Conservation (phyloP, 2,329 filamentous ascomycete genomes). For the Fusarium pilosicola region DNA sequence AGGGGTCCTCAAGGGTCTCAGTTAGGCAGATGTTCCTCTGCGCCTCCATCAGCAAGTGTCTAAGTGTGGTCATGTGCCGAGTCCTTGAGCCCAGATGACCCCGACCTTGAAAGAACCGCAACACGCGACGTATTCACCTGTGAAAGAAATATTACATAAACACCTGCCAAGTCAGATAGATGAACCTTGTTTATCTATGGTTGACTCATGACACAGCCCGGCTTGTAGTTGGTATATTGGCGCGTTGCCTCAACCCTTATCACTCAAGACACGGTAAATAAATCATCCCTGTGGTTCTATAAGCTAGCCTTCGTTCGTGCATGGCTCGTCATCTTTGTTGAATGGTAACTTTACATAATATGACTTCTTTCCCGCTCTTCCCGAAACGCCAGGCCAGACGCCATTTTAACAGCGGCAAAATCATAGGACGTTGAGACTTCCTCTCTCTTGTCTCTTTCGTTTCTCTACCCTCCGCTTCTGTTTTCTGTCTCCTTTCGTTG, state of each 20-base stretch:
- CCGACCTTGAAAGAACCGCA: conserved; percentile 1
- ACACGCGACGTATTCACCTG: conserved; percentile 33
- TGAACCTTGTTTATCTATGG: background rate
- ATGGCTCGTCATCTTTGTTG: conserved; percentile 39
- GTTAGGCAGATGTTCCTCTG: conserved; percentile 39
- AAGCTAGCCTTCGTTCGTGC: conserved; percentile 33
- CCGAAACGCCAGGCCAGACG: conserved; percentile 48
- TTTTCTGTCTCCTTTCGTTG: background rate
- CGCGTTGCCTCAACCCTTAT: background rate
- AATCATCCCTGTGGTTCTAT: conserved; percentile 31
- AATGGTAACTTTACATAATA: conserved; percentile 45
- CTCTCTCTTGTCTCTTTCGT: conserved; percentile 23
- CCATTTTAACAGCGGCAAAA: conserved; percentile 40
- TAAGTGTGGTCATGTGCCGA: conserved; percentile 36
- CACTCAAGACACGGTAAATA: background rate
- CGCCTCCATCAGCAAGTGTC: conserved; percentile 35
- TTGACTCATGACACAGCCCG: background rate
- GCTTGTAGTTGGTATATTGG: background rate
- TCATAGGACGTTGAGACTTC: conserved; percentile 35
- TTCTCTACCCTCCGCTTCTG: background rate
- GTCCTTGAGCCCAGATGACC: conserved; percentile 36
- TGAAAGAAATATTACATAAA: conserved; percentile 3
- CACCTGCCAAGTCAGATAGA: background rate
- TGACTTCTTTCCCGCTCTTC: conserved; percentile 45
- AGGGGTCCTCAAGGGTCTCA: conserved; percentile 6